Evolutionary conservation across 2,329 filamentous ascomycete species (phyloP).

Genomic region (Venturia oleaginea): DNA sequence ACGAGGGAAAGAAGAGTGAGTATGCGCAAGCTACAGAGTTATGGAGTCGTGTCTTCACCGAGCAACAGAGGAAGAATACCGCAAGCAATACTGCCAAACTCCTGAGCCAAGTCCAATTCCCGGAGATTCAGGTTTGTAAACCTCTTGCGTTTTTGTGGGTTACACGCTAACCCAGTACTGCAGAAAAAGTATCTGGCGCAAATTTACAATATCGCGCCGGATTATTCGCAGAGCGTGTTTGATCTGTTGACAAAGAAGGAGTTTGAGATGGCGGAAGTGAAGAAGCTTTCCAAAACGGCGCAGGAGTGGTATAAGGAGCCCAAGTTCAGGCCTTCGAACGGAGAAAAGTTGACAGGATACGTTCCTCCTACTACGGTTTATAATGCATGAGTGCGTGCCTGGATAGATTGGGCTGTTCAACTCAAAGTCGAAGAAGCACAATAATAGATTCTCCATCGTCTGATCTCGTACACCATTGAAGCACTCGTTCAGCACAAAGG

Average conservation of each 20-base stretch:
- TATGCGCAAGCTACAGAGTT: conserved; percentile 44
- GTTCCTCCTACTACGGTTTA: conserved; percentile 28
- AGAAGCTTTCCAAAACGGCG: conserved; percentile 36
- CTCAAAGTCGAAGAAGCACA: too few species aligned
- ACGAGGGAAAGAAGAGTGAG: conserved; percentile 44
- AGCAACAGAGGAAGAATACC: conserved; percentile 35
- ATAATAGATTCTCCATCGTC: too few species aligned
- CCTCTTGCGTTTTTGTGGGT: neutral
- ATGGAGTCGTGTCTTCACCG: conserved; percentile 41
- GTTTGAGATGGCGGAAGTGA: conserved; percentile 39
- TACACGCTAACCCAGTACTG: conserved; percentile 7
- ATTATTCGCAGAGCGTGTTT: conserved; percentile 40
- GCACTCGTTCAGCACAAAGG: too few species aligned
- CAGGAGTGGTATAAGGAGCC: conserved; percentile 38
- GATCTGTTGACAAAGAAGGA: conserved; percentile 34
- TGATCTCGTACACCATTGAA: too few species aligned
- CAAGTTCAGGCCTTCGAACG: conserved; percentile 34
- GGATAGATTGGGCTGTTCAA: too few species aligned
- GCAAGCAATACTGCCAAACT: conserved; percentile 41
- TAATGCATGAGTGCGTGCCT: conserved; percentile 10
- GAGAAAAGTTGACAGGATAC: conserved; percentile 33
- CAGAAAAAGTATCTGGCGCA: conserved; percentile 44
- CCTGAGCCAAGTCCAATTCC: conserved; percentile 35
- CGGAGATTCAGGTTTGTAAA: conserved; percentile 32
- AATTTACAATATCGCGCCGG: conserved; percentile 39